Evolutionary conservation across 495 filamentous ascomycete species (phyloP), one percentile per base, ranked within the genome.

Genomic region (Cudoniella acicularis): DNA sequence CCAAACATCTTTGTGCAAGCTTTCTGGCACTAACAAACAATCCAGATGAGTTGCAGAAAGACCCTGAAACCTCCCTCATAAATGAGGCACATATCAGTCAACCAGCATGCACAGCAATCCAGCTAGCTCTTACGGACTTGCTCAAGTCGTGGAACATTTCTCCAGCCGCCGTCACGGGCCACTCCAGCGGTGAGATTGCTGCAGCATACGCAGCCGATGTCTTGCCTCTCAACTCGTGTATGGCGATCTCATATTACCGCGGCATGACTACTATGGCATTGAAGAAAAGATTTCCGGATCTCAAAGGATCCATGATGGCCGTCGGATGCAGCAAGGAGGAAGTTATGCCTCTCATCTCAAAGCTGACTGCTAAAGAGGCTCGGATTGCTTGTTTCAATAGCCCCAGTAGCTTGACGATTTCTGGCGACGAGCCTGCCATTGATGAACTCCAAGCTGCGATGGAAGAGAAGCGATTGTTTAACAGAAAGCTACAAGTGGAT

Each of bases 101-200:
- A 56, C 75, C 80, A 23, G 66, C 77, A 51, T 87, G 79, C 63
- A 81, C 73, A 17, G 78, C 80, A 4, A 69, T 84, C 9, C 80
- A 84, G 62, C 59, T 84, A 9, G 79, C 80, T 6, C 54, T 89
- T 49, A 76, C 79, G 0, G 78, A 82, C 26, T 67, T 88, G 0
- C 66, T 87, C 27, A 57, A 58, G 21, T 78, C 75, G 8, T 86
- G 84, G 76, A 77, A 26, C 68, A 27, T 65, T 10, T 8, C n/a
- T 2, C 63, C 63, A 4, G 20, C 42, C 20, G 63, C 63, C 17
- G 63, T 65, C 17, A 74, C 83, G 8, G 85, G 85, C 10, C 85
- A 88, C 67, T 87, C 84, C 1, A 83, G 79, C 64, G 85, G 85
- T n/a, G 85, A 88, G 64, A 88, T 88, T 62, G 79, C 49, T 17